Evolutionary conservation across 768 basidiomycete species (phyloP).

Genomic region (Tricholoma bakamatsutake): DNA sequence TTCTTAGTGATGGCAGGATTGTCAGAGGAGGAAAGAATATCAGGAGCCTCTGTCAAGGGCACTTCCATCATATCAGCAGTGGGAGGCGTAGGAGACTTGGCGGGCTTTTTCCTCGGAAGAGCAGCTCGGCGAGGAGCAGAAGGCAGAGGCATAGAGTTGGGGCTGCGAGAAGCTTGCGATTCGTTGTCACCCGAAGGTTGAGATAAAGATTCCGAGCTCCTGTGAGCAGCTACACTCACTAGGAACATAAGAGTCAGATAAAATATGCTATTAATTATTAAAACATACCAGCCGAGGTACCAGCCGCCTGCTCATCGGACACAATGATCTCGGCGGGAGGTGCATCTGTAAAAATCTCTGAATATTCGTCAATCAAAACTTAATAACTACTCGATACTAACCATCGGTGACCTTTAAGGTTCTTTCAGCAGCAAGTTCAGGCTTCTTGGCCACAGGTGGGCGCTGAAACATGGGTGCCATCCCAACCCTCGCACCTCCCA

Average conservation of each 20-base stretch:
- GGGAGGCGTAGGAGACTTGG: conserved; percentile 36
- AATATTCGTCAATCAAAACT: background rate
- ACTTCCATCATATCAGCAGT: conserved; percentile 10
- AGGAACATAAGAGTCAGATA: background rate
- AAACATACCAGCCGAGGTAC: conserved; percentile 5
- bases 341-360: conserved; percentile 5
- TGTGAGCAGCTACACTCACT: conserved; percentile 15
- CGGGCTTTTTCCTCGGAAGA: conserved; percentile 64
- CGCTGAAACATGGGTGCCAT: conserved; percentile 72
- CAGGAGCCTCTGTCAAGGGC: conserved; percentile 7
- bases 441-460: conserved; percentile 31
- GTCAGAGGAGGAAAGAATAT: background rate
- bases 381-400: background rate
- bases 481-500: conserved; percentile 80
- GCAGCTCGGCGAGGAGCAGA: conserved; percentile 67
- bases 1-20: conserved; percentile 1
- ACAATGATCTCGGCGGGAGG: conserved; percentile 2
- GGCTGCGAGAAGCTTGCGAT: conserved; percentile 31
- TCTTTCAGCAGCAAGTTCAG: conserved; percentile 8
- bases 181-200: conserved; percentile 22
- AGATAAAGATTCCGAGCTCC: conserved; percentile 22
- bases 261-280: background rate
- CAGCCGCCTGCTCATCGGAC: conserved; percentile 4
- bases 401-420: conserved; percentile 1
- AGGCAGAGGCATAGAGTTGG: conserved; percentile 67